Percentiles rank a stretch among this genome's conserved stretches.
Evolutionary conservation across 1,284 basidiomycete genomes (phyloP).

Genomic region (Cutaneotrichosporon cavernicola): DNA sequence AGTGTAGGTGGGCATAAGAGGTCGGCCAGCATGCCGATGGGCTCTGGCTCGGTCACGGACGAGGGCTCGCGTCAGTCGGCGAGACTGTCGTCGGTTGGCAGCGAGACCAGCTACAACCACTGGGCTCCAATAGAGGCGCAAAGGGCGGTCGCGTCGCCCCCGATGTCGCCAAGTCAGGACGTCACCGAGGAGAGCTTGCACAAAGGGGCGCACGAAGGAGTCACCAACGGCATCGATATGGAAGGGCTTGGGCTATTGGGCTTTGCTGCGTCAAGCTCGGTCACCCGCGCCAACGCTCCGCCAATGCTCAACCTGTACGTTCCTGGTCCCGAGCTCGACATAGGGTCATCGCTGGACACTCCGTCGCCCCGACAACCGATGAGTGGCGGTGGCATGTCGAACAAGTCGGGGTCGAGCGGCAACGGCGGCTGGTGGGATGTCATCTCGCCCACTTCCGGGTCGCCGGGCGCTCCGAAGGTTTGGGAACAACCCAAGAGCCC

Average conservation of each 20-base stretch:
- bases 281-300: slow-evolving; percentile 2
- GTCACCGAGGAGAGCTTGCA: neutral
- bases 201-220: neutral
- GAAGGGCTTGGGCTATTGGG: slow-evolving; percentile 4
- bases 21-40: slow-evolving; percentile 39
- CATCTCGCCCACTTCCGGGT: slow-evolving; percentile 10
- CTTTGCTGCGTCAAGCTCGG: neutral
- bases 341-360: slow-evolving; percentile 6
- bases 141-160: neutral
- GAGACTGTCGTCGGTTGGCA: neutral
- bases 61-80: neutral
- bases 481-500: neutral
- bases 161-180: neutral
- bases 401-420: neutral
- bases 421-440: slow-evolving; percentile 24
- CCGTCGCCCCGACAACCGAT: neutral
- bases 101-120: slow-evolving; percentile 4
- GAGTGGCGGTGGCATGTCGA: neutral
- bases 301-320: slow-evolving; percentile 9
- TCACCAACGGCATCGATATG: neutral
- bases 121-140: neutral
- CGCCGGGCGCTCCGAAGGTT: neutral
- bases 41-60: slow-evolving; percentile 15
- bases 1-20: slow-evolving; percentile 31
- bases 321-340: slow-evolving; percentile 11